Conservation (phyloP, 495 filamentous ascomycete species). For the Podospora sp. region DNA sequence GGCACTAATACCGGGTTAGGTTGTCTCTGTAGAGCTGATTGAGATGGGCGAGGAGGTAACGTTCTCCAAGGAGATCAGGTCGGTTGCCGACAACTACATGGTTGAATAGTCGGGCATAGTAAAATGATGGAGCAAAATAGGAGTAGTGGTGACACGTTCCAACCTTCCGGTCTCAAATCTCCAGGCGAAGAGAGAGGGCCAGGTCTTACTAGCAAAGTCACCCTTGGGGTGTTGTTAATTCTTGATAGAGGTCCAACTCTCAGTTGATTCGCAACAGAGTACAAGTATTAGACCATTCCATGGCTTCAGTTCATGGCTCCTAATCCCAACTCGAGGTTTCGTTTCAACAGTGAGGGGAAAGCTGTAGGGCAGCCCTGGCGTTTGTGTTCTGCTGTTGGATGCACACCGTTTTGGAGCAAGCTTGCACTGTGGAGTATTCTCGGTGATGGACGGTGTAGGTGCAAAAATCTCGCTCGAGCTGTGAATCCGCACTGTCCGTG, state of each 20-base stretch:
- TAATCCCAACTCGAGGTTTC: too few relatives aligned
- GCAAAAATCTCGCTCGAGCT: neutral
- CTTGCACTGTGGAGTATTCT: neutral
- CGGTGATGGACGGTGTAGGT: neutral
- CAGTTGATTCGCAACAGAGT: neutral
- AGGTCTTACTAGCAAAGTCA: neutral
- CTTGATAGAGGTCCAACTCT: neutral
- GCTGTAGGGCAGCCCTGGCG: too few relatives aligned
- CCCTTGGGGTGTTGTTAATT: neutral
- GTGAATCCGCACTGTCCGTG: neutral
- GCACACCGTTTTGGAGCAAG: neutral
- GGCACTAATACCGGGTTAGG: slow-evolving; percentile 48
- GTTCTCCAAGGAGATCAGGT: slow-evolving; percentile 89
- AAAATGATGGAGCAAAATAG: slow-evolving; percentile 3
- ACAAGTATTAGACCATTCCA: too few relatives aligned
- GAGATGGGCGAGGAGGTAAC: slow-evolving; percentile 81
- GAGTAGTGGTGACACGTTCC: neutral
- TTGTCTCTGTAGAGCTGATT: slow-evolving; percentile 69
- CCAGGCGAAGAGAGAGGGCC: neutral
- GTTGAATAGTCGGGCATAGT: slow-evolving; percentile 63
- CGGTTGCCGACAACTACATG: slow-evolving; percentile 75
- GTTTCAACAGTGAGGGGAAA: too few relatives aligned
- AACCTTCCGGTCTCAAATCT: neutral
- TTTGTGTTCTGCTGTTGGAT: too few relatives aligned
- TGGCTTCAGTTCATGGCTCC: too few relatives aligned